These are phyloP conservation scores for Plasmopara viticola DNA, from an alignment of 352 stramenopile genomes.

Conservation along the genomic window DNA sequence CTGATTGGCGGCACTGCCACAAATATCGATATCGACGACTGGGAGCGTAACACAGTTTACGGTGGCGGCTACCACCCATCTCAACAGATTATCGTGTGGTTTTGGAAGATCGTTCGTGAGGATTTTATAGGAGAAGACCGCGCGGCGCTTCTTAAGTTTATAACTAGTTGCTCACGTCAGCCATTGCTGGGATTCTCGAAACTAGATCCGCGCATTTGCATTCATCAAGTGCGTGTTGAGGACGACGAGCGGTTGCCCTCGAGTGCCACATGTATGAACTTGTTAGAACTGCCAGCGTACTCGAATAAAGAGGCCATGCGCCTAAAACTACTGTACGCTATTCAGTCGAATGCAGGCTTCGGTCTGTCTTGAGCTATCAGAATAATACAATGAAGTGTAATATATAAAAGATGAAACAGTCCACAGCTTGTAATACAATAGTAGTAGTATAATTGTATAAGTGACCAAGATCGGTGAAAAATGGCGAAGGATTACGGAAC, in stretches of 20 bases:
- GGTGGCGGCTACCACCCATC: constrained; percentile 92
- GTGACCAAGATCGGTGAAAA: constrained; percentile 1
- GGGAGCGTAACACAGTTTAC: constrained; percentile 90
- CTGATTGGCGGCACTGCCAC: constrained; percentile 87
- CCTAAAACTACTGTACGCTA: constrained; percentile 94
- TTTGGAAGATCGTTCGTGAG: constrained; percentile 64
- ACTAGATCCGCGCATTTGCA: constrained; percentile 92
- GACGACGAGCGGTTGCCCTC: constrained; percentile 69
- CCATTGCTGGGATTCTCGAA: constrained; percentile 92
- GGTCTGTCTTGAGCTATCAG: constrained; percentile 84
- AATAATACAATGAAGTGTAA: background rate
- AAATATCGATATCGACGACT: constrained; percentile 94
- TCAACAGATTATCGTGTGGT: constrained; percentile 63
- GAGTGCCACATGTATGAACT: constrained; percentile 96
- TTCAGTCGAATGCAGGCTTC: constrained; percentile 94
- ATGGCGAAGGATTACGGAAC: constrained; percentile 18
- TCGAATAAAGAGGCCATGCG: constrained; percentile 91
- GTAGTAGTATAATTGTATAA: too few relatives aligned
- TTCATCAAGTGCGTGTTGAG: constrained; percentile 79
- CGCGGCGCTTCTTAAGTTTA: constrained; percentile 92
- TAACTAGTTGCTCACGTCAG: constrained; percentile 89
- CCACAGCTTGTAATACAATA: too few relatives aligned
- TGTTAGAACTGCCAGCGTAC: constrained; percentile 96
- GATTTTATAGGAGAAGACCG: constrained; percentile 84
- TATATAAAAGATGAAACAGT: too few relatives aligned